Conservation (phyloP, 83 land plant species). For the Picea engelmannii region DNA sequence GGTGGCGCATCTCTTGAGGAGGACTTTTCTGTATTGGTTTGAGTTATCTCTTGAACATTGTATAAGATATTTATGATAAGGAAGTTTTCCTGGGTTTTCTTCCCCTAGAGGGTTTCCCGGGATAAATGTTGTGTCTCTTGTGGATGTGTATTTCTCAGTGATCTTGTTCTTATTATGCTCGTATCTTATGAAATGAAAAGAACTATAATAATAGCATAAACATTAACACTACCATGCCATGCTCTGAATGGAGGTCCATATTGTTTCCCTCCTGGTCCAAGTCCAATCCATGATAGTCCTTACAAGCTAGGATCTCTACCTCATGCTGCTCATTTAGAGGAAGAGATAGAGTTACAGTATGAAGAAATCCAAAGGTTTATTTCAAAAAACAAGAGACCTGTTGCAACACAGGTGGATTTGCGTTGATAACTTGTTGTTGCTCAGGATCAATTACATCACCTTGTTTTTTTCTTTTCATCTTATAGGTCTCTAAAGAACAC, state of each 20-base stretch:
- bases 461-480: not conserved
- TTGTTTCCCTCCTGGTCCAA: constrained; percentile 21
- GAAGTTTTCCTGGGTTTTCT: too few species aligned
- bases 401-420: constrained; percentile 45
- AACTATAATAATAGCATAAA: too few species aligned
- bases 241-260: constrained; percentile 16
- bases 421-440: constrained; percentile 49
- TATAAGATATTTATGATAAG: too few species aligned
- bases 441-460: constrained; percentile 55
- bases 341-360: constrained; percentile 61
- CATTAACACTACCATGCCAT: constrained; percentile 44
- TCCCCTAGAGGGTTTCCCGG: too few species aligned
- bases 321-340: constrained; percentile 26
- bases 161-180: too few species aligned
- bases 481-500: too few species aligned
- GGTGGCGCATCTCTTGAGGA: too few species aligned
- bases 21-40: too few species aligned
- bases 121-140: too few species aligned
- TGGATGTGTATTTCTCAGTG: too few species aligned
- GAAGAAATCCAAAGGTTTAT: constrained; percentile 60
- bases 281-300: constrained; percentile 26
- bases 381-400: constrained; percentile 43
- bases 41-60: too few species aligned
- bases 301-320: constrained; percentile 18
- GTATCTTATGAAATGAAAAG: too few species aligned